phyloP scores from a whole-genome alignment of 2,329 filamentous ascomycete species.

The Gaeumannomyces sp. region DNA sequence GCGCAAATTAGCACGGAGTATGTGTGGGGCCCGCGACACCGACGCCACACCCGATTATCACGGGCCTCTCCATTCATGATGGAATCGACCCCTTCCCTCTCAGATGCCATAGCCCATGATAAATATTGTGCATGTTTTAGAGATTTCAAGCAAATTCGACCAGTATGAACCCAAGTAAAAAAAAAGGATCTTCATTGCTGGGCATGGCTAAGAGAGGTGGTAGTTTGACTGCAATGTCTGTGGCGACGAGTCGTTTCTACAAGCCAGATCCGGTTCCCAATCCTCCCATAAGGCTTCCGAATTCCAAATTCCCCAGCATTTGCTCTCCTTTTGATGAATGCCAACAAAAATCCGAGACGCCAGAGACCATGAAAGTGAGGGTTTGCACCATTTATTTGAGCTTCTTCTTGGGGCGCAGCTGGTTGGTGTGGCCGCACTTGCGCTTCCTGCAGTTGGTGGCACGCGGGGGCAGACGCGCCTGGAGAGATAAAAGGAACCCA shows the following conservation, averaged over 20 bases:
- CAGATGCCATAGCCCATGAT: too few relatives aligned
- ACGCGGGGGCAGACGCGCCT: slow-evolving; percentile 87
- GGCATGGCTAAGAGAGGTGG: background rate
- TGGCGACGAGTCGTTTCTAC: background rate
- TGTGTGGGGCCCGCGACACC: background rate
- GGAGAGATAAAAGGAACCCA: slow-evolving; percentile 1
- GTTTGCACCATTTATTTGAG: slow-evolving; percentile 33
- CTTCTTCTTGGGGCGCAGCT: slow-evolving; percentile 99
- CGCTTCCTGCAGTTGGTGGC: slow-evolving; percentile 99
- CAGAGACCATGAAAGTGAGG: slow-evolving; percentile 8
- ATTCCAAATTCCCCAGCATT: slow-evolving; percentile 1
- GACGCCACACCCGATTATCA: background rate
- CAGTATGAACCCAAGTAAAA: background rate
- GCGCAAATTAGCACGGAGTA: background rate
- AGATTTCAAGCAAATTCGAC: background rate
- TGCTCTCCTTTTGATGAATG: slow-evolving; percentile 9
- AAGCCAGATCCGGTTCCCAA: slow-evolving; percentile 1
- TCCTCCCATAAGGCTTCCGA: background rate
- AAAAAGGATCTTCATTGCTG: slow-evolving; percentile 1
- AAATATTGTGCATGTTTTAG: too few relatives aligned
- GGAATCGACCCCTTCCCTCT: too few relatives aligned
- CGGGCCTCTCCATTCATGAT: too few relatives aligned
- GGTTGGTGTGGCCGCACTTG: slow-evolving; percentile 99
- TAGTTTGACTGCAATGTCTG: background rate
- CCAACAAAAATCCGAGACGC: slow-evolving; percentile 11